These are phyloP conservation scores for Suillus discolor DNA, from an alignment of 768 basidiomycete species.

Conservation along the genomic window DNA sequence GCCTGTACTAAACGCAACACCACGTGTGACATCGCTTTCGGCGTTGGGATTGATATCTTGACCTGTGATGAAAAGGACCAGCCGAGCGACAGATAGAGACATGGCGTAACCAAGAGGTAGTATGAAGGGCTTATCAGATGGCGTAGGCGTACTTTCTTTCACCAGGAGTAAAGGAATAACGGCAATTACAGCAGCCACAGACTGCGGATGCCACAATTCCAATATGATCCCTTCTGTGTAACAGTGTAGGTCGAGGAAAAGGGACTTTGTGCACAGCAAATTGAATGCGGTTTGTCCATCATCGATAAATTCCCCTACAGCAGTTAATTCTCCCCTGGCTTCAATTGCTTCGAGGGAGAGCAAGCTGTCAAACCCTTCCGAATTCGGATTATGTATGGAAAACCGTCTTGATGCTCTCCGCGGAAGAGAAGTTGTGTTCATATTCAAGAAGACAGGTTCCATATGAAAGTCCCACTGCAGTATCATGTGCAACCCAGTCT, in stretches of 20 bases:
- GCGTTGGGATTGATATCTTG: conserved; percentile 79
- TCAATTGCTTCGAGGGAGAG: conserved; percentile 63
- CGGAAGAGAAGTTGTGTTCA: conserved; percentile 33
- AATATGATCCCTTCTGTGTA: conserved; percentile 60
- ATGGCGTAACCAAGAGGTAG: conserved; percentile 59
- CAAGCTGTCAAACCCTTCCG: conserved; percentile 45
- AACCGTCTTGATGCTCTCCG: conserved; percentile 32
- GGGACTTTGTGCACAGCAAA: conserved; percentile 44
- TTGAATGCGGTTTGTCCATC: conserved; percentile 41
- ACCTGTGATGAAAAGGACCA: conserved; percentile 73
- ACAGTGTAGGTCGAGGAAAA: conserved; percentile 47
- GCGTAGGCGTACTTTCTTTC: conserved; percentile 14
- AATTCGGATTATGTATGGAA: conserved; percentile 40
- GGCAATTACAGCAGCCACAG: conserved; percentile 54
- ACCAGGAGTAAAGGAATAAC: conserved; percentile 45
- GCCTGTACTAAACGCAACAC: conserved; percentile 61
- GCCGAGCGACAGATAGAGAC: conserved; percentile 59
- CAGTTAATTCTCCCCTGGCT: conserved; percentile 43
- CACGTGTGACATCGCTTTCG: conserved; percentile 65
- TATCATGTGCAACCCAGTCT: conserved; percentile 48
- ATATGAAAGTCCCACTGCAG: conserved; percentile 44
- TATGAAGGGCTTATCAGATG: conserved; percentile 30
- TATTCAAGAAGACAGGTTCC: conserved; percentile 55
- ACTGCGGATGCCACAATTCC: conserved; percentile 68
- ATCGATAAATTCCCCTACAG: conserved; percentile 53